A percentile compares a stretch with the other conserved stretches of the same genome.
phyloP scores from a whole-genome alignment of 208 protist species.

The Borovskyia barvae region DNA sequence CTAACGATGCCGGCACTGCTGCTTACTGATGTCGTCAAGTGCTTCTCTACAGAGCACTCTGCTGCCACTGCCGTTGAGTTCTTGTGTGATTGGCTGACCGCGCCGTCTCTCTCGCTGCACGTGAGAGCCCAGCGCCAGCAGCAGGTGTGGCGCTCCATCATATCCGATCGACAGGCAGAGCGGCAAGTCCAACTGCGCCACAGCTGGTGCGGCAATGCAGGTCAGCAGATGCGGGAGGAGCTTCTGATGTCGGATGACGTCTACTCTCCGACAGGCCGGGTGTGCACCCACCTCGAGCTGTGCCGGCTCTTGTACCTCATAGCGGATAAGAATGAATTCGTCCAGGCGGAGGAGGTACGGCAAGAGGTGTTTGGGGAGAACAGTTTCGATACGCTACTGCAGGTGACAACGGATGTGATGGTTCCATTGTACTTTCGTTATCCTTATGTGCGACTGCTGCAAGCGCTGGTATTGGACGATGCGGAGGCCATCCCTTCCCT shows the following conservation, averaged over 20 bases:
- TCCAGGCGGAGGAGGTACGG: conserved; percentile 47
- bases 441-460: conserved; percentile 32
- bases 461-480: conserved; percentile 47
- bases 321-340: conserved; percentile 36
- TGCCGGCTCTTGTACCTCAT: conserved; percentile 36
- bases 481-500: conserved; percentile 15
- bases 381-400: conserved; percentile 40
- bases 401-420: conserved; percentile 30
- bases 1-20: conserved; percentile 13
- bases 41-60: conserved; percentile 19
- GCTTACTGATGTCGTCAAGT: conserved; percentile 29
- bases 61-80: conserved; percentile 22
- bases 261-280: conserved; percentile 31
- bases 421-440: conserved; percentile 38
- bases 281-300: conserved; percentile 31
- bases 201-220: conserved; percentile 37
- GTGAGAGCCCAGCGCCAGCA: conserved; percentile 18
- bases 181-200: conserved; percentile 38
- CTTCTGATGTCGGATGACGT: conserved; percentile 32
- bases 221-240: conserved; percentile 28
- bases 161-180: conserved; percentile 35
- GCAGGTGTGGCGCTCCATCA: conserved; percentile 19
- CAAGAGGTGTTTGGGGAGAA: conserved; percentile 44
- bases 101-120: conserved; percentile 3
- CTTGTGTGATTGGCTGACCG: conserved; percentile 29